Conservation (phyloP, 352 stramenopile species). For the Globisporangium echinulatum region DNA sequence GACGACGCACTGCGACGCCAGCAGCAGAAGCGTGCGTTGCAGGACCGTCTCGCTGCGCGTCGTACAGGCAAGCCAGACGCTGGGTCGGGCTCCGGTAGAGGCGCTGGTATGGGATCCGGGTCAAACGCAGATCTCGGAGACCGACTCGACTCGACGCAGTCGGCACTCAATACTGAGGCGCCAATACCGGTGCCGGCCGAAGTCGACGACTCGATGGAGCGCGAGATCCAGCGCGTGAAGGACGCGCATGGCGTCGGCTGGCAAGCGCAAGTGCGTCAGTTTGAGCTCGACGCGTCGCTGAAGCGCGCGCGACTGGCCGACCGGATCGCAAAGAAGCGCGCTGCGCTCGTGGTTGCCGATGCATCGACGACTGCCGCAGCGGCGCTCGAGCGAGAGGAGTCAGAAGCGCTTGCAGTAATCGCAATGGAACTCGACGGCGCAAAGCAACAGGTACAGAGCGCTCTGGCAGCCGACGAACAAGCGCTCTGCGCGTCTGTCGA, state of each 20-base stretch:
- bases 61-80: background rate
- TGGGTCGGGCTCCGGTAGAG: too few relatives aligned
- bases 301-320: conserved; percentile 24
- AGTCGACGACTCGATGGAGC: conserved; percentile 2
- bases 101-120: background rate
- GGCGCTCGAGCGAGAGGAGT: conserved; percentile 21
- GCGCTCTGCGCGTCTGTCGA: conserved; percentile 6
- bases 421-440: conserved; percentile 19
- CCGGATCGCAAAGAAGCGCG: conserved; percentile 25
- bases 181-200: too few relatives aligned
- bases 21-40: conserved; percentile 3
- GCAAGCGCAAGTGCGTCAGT: conserved; percentile 18
- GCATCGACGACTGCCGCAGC: too few relatives aligned
- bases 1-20: conserved; percentile 1
- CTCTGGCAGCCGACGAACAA: conserved; percentile 12
- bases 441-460: conserved; percentile 7
- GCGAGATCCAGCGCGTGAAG: conserved; percentile 26
- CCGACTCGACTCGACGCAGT: background rate
- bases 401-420: conserved; percentile 22
- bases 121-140: background rate
- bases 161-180: too few relatives aligned
- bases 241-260: conserved; percentile 22
- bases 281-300: conserved; percentile 23
- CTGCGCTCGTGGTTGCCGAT: background rate
- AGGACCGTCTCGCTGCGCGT: background rate